phyloP scores from a whole-genome alignment of 495 filamentous ascomycete species.

The Amphirosellinia nigrospora region DNA sequence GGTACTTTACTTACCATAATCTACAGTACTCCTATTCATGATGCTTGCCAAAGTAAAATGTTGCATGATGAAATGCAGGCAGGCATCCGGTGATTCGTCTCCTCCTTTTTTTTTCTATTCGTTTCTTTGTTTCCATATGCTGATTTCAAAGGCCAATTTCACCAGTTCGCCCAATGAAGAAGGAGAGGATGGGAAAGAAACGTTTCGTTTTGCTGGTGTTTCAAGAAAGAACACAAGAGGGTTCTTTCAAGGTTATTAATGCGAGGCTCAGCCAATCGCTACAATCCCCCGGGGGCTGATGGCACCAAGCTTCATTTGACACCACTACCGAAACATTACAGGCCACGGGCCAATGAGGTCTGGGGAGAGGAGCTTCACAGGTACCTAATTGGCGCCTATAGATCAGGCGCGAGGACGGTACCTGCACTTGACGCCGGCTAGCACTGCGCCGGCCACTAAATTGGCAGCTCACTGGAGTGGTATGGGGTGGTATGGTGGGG shows the following conservation, averaged over 20 bases:
- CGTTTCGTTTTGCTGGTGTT: slow-evolving; percentile 16
- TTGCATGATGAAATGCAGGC: neutral
- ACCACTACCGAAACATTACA: slow-evolving; percentile 6
- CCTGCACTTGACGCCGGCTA: neutral
- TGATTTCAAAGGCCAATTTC: neutral
- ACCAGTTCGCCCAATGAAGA: neutral
- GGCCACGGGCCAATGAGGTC: neutral
- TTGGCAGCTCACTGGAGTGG: slow-evolving; percentile 9
- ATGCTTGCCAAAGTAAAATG: neutral
- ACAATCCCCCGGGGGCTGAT: slow-evolving; percentile 19
- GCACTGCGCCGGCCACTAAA: neutral
- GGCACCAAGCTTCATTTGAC: neutral
- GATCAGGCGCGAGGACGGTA: neutral
- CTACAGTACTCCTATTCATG: neutral
- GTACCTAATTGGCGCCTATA: neutral
- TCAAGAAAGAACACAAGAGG: slow-evolving; percentile 7
- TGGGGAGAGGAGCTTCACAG: neutral
- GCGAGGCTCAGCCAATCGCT: slow-evolving; percentile 16
- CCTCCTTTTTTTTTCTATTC: neutral
- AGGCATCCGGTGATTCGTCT: neutral
- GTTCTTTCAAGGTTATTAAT: no score
- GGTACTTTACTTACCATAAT: neutral
- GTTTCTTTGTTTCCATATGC: neutral
- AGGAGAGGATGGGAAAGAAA: slow-evolving; percentile 9
- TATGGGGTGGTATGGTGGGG: no score